Conservation (phyloP, 805 yeast species). For the Metschnikowia noctiluminum region DNA sequence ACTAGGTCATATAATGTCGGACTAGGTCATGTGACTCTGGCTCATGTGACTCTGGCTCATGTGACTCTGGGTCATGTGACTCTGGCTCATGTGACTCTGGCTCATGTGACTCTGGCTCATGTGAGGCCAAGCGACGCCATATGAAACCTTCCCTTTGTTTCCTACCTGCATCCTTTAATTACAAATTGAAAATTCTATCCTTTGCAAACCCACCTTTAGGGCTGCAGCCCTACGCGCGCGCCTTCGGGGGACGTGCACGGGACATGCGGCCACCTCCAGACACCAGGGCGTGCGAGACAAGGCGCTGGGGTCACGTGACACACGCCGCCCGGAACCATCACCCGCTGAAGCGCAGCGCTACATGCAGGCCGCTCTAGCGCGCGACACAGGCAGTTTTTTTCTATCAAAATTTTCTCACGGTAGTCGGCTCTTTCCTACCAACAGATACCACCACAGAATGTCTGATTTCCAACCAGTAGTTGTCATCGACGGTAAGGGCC, state of each 20-base stretch:
- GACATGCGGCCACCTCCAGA: neutral
- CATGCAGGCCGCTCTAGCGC: neutral
- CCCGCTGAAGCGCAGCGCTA: neutral
- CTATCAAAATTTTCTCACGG: slow-evolving; percentile 15
- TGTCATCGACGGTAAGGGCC: slow-evolving; percentile 99
- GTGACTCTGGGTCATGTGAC: too few species aligned
- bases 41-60: too few species aligned
- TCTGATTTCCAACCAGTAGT: slow-evolving; percentile 93
- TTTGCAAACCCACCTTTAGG: slow-evolving; percentile 5
- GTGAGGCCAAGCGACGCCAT: too few species aligned
- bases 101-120: too few species aligned
- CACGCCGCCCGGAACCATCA: neutral
- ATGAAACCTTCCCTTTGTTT: too few species aligned
- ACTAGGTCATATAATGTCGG: too few species aligned
- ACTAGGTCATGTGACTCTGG: too few species aligned
- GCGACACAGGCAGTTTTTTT: slow-evolving; percentile 1
- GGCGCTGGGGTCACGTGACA: neutral
- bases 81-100: too few species aligned
- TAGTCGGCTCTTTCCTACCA: slow-evolving; percentile 7
- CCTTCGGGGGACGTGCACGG: neutral
- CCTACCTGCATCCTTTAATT: too few species aligned
- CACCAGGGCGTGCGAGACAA: neutral
- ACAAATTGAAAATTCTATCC: too few species aligned
- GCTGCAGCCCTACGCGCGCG: slow-evolving; percentile 11
- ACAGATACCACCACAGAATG: slow-evolving; percentile 36